Evolutionary conservation across 2,329 filamentous ascomycete genomes (phyloP), one percentile per base, ranked within the genome.

Genomic region (Chaetomiaceae sp.): DNA sequence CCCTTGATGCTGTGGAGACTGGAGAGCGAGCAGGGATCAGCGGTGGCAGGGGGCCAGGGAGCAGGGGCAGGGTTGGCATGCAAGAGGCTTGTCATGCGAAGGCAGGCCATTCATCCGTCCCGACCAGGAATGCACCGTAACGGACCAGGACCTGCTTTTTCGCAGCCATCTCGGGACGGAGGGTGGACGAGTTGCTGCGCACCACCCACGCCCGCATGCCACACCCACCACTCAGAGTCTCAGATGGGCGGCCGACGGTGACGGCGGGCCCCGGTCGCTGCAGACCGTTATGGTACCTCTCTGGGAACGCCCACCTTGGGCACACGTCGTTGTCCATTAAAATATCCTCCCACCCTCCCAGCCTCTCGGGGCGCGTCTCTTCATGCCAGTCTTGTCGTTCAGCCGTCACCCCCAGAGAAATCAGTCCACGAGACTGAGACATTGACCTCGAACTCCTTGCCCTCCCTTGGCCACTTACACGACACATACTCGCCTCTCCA

Each of bases 201-300:
- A 27, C 25, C 33, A 51, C 45, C 38, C 48, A 49, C 47, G 33
- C 29, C 23, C 36, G 11, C 43, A 44, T 23, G 19, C n/a, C 42
- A 34, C 25, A 42, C 40, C 42, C 48, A 51, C 43, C 39, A 49
- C 20, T 23, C 31, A 42, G 27, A 39, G 34, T 46, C 20, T 23
- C 31, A 42, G 27, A 39, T 31, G 4, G 34, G 25, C 56, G 53
- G 49, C 43, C 49, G 46, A 42, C 12, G 27, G 39, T 37, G 46
- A 57, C 42, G 51, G 57, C 45, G 51, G 54, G 50, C 44, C n/a
- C 54, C 44, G 40, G 42, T 58, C 52, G 36, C 39, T 47, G 56
- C 54, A 54, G 58, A 47, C 56, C 59, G 56, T 60, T 59, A 51
- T 50, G 45, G 22, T 15, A 36, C n/a, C 19, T 40, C 53, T 56